Evolutionary conservation across 1,284 basidiomycete species (phyloP).

Genomic region (Rhodotorula sp.): DNA sequence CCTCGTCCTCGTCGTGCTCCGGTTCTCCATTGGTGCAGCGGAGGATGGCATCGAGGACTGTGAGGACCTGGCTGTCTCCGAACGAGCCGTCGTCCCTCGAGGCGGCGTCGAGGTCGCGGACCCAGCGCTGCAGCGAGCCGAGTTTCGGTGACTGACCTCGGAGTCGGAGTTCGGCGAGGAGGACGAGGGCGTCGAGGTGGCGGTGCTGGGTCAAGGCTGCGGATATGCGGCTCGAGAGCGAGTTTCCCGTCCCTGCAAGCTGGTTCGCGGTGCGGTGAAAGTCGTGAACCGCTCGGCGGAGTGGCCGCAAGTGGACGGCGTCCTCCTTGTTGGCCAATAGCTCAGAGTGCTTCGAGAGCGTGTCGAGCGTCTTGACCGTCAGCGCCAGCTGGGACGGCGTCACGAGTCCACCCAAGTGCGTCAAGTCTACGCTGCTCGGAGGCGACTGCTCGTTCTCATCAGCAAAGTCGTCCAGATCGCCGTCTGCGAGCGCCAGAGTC

Average conservation of each 20-base stretch:
- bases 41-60: constrained; percentile 57
- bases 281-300: constrained; percentile 31
- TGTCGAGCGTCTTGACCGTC: constrained; percentile 14
- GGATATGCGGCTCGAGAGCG: constrained; percentile 56
- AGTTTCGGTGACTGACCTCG: constrained; percentile 57
- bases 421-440: neutral
- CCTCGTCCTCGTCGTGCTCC: constrained; percentile 8
- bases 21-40: constrained; percentile 48
- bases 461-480: neutral
- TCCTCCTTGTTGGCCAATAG: constrained; percentile 10
- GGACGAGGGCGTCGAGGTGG: constrained; percentile 55
- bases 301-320: constrained; percentile 11
- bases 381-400: constrained; percentile 9
- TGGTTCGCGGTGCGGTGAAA: constrained; percentile 23
- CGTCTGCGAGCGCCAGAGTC: neutral
- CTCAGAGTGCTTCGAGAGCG: constrained; percentile 7
- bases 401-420: constrained; percentile 13
- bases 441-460: no score
- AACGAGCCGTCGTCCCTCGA: constrained; percentile 48
- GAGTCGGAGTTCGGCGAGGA: constrained; percentile 58
- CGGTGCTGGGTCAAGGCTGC: constrained; percentile 54
- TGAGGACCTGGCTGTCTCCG: constrained; percentile 51
- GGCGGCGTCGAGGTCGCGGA: constrained; percentile 59
- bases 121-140: constrained; percentile 60
- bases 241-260: constrained; percentile 43